Base-by-base conservation (phyloP, 2,329 filamentous ascomycete species). In the Aspergillus fischeri region DNA sequence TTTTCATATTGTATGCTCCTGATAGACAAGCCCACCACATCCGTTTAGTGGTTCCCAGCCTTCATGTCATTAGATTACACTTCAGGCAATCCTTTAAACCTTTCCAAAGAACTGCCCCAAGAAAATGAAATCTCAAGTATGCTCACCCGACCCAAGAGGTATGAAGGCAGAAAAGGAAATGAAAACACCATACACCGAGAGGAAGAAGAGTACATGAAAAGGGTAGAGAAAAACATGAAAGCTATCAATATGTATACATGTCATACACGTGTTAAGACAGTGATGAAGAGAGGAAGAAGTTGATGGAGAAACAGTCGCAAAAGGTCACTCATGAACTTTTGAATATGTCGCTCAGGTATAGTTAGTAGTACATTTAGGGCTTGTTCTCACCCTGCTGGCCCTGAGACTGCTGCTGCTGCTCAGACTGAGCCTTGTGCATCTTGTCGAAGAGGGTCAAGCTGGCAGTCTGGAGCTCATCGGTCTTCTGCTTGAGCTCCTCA, bases 391-490 rank as follows among this genome's bases (percentile, higher is more conserved):
- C 77, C 69, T 74, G 71, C 65, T 66, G 83, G 70, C 69, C 78
- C 76, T 78, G 79, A 72, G 63, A 55, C 73, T 78, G 68, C 71
- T 83, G 78, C 73, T 81, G 76, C 67, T 81, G 82, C 81, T 92
- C 89, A 67, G 80, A 77, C 69, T 91, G 88, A 67, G 93, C 91
- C 85, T 96, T 95, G 90, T 99, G 93, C 91, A 99, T 96, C 89
- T 97, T 97, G 83, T 97, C 94, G 78, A 99, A 97, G 72, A 97
- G 87, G 81, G 90, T 96, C 80, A 99, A 83, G 79, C 89, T 93
- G 67, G 93, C 91, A 76, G 89, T 90, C 83, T 97, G 94, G 74
- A 99, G 90, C 80, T 97, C 93, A 67, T 97, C 94, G 70, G 91
- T 95, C 91, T 97, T 97, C 82, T 91, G 86, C 90, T 97, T 97